phyloP scores from a whole-genome alignment of 352 stramenopile species.

The Phytophthora pistaciae region DNA sequence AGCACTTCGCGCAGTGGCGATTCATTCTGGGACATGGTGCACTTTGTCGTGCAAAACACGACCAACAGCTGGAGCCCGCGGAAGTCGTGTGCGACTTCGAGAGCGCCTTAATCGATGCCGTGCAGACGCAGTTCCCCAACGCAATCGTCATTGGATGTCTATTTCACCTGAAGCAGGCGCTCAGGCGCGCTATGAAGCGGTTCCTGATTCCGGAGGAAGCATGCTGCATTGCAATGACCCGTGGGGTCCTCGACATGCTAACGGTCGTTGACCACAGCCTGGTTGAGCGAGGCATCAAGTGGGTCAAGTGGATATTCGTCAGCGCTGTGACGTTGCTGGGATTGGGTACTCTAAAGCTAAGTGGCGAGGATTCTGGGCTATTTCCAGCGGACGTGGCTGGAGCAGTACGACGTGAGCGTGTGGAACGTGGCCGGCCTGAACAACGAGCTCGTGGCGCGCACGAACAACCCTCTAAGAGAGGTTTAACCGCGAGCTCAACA shows the following conservation, averaged over 20 bases:
- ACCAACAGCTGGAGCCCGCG: not conserved
- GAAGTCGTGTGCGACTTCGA: not conserved
- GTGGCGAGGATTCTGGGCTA: not conserved
- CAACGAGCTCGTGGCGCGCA: constrained; percentile 5
- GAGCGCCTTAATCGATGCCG: not conserved
- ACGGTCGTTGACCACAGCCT: constrained; percentile 4
- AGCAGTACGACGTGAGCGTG: not conserved
- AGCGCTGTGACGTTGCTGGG: not conserved
- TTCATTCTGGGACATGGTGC: constrained; percentile 33
- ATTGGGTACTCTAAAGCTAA: constrained; percentile 9
- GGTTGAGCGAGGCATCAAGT: constrained; percentile 5
- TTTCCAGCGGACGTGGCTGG: constrained; percentile 13
- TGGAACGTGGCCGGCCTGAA: constrained; percentile 11
- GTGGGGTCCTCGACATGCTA: constrained; percentile 12
- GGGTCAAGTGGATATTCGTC: constrained; percentile 8
- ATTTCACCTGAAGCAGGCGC: not conserved
- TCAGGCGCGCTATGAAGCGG: constrained; percentile 1
- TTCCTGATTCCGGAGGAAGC: constrained; percentile 2
- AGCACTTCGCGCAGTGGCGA: constrained; percentile 12
- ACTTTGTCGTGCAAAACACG: constrained; percentile 11
- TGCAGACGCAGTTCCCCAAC: constrained; percentile 9
- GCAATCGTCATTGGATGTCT: constrained; percentile 2
- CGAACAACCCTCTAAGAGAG: constrained; percentile 17
- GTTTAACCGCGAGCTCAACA: not conserved
- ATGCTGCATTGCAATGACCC: not conserved